Base-by-base conservation (phyloP, 2,329 filamentous ascomycete species). In the Botryotinia convoluta region DNA sequence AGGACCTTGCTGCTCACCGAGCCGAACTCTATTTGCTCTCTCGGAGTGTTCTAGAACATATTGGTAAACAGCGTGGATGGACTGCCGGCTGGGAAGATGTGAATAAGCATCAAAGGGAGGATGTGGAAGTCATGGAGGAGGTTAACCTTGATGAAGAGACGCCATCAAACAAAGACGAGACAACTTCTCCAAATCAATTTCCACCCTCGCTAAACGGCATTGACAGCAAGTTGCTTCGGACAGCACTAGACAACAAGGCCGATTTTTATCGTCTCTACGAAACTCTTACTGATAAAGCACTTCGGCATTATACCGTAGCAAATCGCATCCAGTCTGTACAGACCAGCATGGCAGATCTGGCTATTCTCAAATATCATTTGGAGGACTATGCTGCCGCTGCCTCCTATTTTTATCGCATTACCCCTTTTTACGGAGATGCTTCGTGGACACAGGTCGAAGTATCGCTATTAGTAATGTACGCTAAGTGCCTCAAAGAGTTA, bases 381-480 rank as follows among this genome's bases (percentile, higher is more conserved):
- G 87, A 88, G 35, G 93, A 98, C 76, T 95, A 91, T 79, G 85
- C 84, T 3, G 87, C 89, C 1, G 95, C 96, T 1, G 90, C 92
- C 0, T 87, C 87, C 0, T 95, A 93, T 79, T 96, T 99, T 78
- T 88, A 92, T 78, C 87, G 90, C 63, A 90, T 96, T 61, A 91
- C 93, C 0, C 91, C 92, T 0, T 92, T 93, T 75, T 97, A 96
- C 77, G 92, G 91, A 0, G 89, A 91, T 73, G 90, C 88, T 73
- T 89, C 91, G 63, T 98, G 96, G 95, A 90, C 88, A 71, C 84
- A 91, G 0, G 85, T 97, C 20, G 94, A 98, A 80, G 85, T 94
- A 5, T 92, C 92, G 0, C 93, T 97, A 87, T 86, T 98, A 9
- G 89, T 93, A 76, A 92, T 98, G 86, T 96, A 98, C 80, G 89